Percentiles rank a stretch among this genome's conserved stretches.
These are phyloP conservation scores for Phytophthora capsici DNA, from an alignment of 352 stramenopile species.

Conservation along the genomic window DNA sequence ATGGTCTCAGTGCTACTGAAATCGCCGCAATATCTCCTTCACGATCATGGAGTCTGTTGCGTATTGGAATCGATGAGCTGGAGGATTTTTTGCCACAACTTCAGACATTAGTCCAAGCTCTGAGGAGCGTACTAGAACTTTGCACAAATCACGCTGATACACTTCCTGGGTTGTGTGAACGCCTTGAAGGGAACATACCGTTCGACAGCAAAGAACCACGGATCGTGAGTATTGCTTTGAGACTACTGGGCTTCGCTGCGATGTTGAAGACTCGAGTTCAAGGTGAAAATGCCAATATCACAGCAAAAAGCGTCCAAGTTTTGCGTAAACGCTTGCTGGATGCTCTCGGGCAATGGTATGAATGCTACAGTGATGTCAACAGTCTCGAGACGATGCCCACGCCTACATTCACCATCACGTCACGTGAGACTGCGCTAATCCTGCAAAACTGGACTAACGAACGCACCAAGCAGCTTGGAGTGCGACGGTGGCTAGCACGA, in stretches of 20 bases:
- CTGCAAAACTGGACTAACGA: slow-evolving; percentile 69
- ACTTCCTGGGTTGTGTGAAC: slow-evolving; percentile 34
- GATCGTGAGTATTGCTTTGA: slow-evolving; percentile 27
- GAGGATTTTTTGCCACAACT: slow-evolving; percentile 53
- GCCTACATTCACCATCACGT: slow-evolving; percentile 62
- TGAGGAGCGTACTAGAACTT: slow-evolving; percentile 40
- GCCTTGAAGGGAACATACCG: slow-evolving; percentile 20
- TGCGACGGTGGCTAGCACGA: slow-evolving; percentile 52
- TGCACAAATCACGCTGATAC: slow-evolving; percentile 46
- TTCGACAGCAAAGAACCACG: not conserved
- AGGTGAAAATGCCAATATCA: slow-evolving; percentile 16
- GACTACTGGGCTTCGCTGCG: slow-evolving; percentile 27
- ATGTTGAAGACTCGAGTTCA: slow-evolving; percentile 22
- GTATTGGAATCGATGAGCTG: slow-evolving; percentile 32
- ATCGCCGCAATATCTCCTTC: slow-evolving; percentile 12
- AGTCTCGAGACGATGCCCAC: slow-evolving; percentile 30
- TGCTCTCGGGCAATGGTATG: slow-evolving; percentile 55
- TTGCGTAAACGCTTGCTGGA: slow-evolving; percentile 46
- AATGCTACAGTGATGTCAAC: slow-evolving; percentile 25
- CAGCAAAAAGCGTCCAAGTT: slow-evolving; percentile 27
- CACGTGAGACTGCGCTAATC: slow-evolving; percentile 59
- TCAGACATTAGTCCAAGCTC: slow-evolving; percentile 35
- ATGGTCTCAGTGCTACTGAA: slow-evolving; percentile 26
- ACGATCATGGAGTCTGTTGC: slow-evolving; percentile 23
- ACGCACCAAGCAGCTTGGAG: slow-evolving; percentile 39